A percentile compares a stretch with the other conserved stretches of the same genome.
Evolutionary conservation across 208 protist species (phyloP).

Genomic region (Trypanosoma brucei): DNA sequence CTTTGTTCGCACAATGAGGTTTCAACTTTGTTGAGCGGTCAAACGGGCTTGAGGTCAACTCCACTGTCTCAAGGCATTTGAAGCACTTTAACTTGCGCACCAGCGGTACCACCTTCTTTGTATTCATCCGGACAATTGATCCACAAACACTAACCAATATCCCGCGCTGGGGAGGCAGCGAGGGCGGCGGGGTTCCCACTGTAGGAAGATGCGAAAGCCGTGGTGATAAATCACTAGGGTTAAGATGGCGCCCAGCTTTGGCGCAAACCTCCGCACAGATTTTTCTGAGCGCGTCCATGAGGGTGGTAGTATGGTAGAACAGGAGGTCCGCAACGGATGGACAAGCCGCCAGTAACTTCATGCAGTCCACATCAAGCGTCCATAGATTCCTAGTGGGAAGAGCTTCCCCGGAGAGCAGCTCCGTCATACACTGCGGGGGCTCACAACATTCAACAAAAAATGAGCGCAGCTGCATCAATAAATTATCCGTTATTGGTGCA

Average conservation of each 20-base stretch:
- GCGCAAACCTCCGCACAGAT: constrained; percentile 53
- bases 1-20: constrained; percentile 36
- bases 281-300: constrained; percentile 39
- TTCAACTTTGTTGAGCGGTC: constrained; percentile 50
- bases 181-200: constrained; percentile 38
- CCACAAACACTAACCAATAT: constrained; percentile 74
- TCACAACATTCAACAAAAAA: constrained; percentile 66
- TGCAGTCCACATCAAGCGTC: constrained; percentile 75
- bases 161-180: constrained; percentile 52
- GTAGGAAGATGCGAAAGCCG: constrained; percentile 69
- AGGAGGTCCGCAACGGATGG: constrained; percentile 41
- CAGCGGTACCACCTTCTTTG: constrained; percentile 75
- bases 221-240: constrained; percentile 45
- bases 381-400: constrained; percentile 37
- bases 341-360: constrained; percentile 52
- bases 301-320: constrained; percentile 37
- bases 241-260: constrained; percentile 39
- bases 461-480: constrained; percentile 20
- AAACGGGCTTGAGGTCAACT: constrained; percentile 56
- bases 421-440: constrained; percentile 35
- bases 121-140: constrained; percentile 78
- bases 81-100: constrained; percentile 62
- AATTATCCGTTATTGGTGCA: not conserved
- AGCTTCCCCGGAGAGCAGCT: constrained; percentile 4
- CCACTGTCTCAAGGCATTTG: constrained; percentile 43